Evolutionary conservation across 148 eudicot genomes (phyloP).

Genomic region (Camellia sinensis): DNA sequence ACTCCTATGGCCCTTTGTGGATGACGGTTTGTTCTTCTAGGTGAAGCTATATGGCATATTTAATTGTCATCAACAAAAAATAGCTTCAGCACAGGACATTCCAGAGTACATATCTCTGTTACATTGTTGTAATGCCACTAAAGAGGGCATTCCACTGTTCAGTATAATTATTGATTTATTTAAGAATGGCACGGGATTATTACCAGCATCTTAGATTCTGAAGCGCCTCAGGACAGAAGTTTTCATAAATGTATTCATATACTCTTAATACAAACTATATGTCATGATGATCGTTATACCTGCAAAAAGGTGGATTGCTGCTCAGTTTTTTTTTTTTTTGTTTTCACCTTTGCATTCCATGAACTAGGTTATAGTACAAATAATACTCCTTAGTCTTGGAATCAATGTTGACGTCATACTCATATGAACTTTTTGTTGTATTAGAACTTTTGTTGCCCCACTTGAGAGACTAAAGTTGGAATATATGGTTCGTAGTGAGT

Average conservation of each 20-base stretch:
- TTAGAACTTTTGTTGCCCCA: conserved; percentile 97
- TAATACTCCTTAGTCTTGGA: conserved; percentile 1
- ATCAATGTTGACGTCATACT: neutral
- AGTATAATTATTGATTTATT: too few species aligned
- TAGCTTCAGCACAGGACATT: conserved; percentile 6
- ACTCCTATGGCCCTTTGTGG: too few species aligned
- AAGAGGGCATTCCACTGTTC: too few species aligned
- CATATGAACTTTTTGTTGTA: conserved; percentile 6
- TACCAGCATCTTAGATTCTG: neutral
- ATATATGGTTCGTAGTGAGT: conserved; percentile 90
- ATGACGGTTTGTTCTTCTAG: too few species aligned
- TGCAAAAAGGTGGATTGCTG: neutral
- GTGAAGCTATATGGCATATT: too few species aligned
- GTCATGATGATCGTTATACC: neutral
- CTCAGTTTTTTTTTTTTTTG: neutral
- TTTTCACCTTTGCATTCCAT: neutral
- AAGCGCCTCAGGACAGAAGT: neutral
- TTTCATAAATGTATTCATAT: neutral
- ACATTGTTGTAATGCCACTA: too few species aligned
- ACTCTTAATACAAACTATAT: neutral
- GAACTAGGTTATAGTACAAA: neutral
- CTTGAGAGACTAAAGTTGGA: conserved; percentile 94
- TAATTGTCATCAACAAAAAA: neutral
- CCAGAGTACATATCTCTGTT: neutral
- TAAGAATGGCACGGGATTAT: too few species aligned